Conservation (phyloP, 2,329 filamentous ascomycete species). For the Diaporthe nobilis region DNA sequence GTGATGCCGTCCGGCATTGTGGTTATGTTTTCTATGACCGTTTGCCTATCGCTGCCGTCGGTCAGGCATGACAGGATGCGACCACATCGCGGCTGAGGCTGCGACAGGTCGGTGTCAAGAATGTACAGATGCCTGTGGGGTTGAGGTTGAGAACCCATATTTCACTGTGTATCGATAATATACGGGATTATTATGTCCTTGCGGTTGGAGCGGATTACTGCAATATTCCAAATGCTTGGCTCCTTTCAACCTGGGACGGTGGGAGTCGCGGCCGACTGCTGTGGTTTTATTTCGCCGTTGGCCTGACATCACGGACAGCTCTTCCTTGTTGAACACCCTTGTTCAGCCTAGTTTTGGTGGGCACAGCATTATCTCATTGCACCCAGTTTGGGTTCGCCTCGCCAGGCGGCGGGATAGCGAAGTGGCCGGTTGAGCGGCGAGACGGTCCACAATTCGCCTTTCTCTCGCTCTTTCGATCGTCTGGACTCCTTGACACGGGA, state of each 20-base stretch:
- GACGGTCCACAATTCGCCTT: slow-evolving; percentile 5
- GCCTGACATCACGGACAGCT: slow-evolving; percentile 2
- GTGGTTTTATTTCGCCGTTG: slow-evolving; percentile 10
- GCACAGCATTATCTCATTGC: not conserved
- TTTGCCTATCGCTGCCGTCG: slow-evolving; percentile 43
- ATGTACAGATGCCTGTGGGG: slow-evolving; percentile 44
- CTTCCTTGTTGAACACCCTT: not conserved
- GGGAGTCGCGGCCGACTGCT: not conserved
- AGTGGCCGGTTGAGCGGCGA: slow-evolving; percentile 16
- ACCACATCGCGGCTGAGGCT: slow-evolving; percentile 42
- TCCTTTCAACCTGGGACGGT: not conserved
- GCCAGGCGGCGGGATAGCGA: slow-evolving; percentile 19
- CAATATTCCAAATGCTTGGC: not conserved
- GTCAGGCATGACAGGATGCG: slow-evolving; percentile 44
- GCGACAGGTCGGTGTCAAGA: slow-evolving; percentile 49
- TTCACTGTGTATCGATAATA: not conserved
- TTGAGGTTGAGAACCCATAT: slow-evolving; percentile 38
- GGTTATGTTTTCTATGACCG: slow-evolving; percentile 46
- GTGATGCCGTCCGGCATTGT: slow-evolving; percentile 61
- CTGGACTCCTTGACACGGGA: not conserved
- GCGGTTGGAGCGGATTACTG: fast-evolving
- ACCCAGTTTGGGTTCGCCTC: not conserved
- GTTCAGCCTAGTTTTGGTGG: not conserved
- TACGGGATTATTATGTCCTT: not conserved
- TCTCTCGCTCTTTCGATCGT: slow-evolving; percentile 6